Evolutionary conservation across 805 yeast species (phyloP), one percentile per base, ranked within the genome.

Genomic region (Lipomyces lipofer): DNA sequence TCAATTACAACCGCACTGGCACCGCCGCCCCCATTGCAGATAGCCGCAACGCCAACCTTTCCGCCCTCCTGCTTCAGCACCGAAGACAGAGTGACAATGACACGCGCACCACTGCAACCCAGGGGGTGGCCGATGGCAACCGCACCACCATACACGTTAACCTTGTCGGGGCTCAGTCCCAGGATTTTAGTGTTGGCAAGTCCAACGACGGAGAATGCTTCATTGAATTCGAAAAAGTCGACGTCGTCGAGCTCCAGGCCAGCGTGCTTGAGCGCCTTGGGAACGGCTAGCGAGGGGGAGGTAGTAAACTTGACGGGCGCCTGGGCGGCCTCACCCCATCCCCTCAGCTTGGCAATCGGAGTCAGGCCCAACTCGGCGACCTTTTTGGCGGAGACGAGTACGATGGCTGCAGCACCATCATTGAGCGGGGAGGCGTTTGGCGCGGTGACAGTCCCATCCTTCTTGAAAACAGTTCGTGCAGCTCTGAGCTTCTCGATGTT

Each of bases 11-110:
- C 77, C 24, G 98, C 85, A 52, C 96, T 86, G 47, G 97, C 98
- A 71, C 99, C 99, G 71, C 99, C 99, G 68, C 99, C 99, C 78
- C 99, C 99, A 73, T 94, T 94, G 80, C 99, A 94, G 69, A 94
- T 85, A 71, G 89, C 97, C 66, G 97, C 97, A 63, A 83, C 89
- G 71, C 99, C 99, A 64, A 84, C 72, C 75, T 85, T 88, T 65
- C 92, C 95, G 52, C 74, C 74, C 78, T 94, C 98, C 76, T 92
- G 97, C 35, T 73, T 63, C 69, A 94, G 81, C 15, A 91, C 90
- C 47, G 89, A 81, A 55, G 83, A 67, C 72, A 94, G 79, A 27
- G 99, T 94, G 63, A 88, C 91, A 54, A 94, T 82, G 67, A 94
- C 81, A 76, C 97, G 85, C 36, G 97, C 96, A 74, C 97, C 97